Base-by-base conservation (phyloP, 208 protist genomes). In the Plasmodiophora brassicae region DNA sequence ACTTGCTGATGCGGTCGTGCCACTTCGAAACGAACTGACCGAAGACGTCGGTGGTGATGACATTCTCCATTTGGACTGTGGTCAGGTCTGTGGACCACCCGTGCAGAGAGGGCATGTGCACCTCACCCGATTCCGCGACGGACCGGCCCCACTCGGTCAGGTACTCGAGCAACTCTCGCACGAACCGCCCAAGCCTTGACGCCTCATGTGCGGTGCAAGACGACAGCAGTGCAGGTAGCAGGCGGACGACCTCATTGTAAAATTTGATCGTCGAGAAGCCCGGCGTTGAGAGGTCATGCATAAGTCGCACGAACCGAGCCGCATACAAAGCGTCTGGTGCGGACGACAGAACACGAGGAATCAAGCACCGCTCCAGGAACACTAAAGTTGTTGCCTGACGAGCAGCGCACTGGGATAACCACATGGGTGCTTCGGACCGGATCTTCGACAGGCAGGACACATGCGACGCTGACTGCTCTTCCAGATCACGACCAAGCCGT, bases 301-400 rank as follows among this genome's bases (percentile, higher is more conserved):
- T 28, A 32, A 93, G 46, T 38, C 87, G 41, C 14, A 90, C 83
- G 38, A 94, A 93, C 43, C 90, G 54, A 0, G 90, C 90, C 84
- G 90, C 92, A 85, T 92, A 93, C 1, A 92, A 14, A 22, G 93
- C 90, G 88, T 93, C 92, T 38, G 85, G 20, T n/a, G 72, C 71
- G n/a, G 92, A 89, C 41, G 87, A 90, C 0, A 88, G 54, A 0
- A 60, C 38, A 53, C 93, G 90, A 44, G 91, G 93, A 8, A 91
- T 87, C 22, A 94, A 83, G 91, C 93, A 94, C 35, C 87, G 72
- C 87, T 93, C 91, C 35, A 93, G 25, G 1, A 93, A 91, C 0
- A 65, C 32, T 0, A 84, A 78, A 25, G 90, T 91, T 8, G 46
- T 28, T 8, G 60, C 45, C 28, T 35, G 28, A 0, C 57, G 41